These are phyloP conservation scores for Tinospora cordifolia DNA, from an alignment of 164 flowering plant genomes.

Conservation along the genomic window DNA sequence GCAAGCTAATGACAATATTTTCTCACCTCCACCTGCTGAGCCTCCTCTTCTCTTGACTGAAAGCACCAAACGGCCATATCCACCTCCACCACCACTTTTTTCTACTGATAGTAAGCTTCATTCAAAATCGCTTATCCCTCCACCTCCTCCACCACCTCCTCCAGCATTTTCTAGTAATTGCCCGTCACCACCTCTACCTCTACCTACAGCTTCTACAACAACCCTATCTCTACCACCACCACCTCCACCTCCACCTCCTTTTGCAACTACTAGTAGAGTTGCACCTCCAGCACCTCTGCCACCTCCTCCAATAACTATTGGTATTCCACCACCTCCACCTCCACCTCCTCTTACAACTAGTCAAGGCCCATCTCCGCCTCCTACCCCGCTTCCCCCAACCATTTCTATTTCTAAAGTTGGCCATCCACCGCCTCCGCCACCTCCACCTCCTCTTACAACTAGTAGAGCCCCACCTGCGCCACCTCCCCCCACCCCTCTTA, in stretches of 20 bases:
- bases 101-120: background rate
- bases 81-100: constrained; percentile 2
- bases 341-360: constrained; percentile 6
- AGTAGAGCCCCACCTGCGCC: constrained; percentile 29
- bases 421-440: constrained; percentile 25
- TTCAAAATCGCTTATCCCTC: constrained; percentile 25
- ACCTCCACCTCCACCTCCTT: constrained; percentile 25
- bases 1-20: constrained; percentile 3
- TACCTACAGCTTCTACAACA: constrained; percentile 11
- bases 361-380: constrained; percentile 27
- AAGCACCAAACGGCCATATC: background rate
- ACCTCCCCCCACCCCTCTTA: constrained; percentile 5
- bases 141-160: constrained; percentile 30
- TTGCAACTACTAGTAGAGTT: constrained; percentile 14
- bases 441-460: constrained; percentile 28
- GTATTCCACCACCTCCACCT: constrained; percentile 13
- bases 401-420: constrained; percentile 7
- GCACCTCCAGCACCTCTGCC: constrained; percentile 26
- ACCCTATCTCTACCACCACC: constrained; percentile 21
- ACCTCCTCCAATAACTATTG: constrained; percentile 7
- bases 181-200: constrained; percentile 9
- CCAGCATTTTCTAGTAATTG: constrained; percentile 1
- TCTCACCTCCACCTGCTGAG: constrained; percentile 7
- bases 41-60: constrained; percentile 7
- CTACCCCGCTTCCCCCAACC: constrained; percentile 24